Evolutionary conservation across 805 yeast genomes (phyloP).

Genomic region (Yarrowia sp.): DNA sequence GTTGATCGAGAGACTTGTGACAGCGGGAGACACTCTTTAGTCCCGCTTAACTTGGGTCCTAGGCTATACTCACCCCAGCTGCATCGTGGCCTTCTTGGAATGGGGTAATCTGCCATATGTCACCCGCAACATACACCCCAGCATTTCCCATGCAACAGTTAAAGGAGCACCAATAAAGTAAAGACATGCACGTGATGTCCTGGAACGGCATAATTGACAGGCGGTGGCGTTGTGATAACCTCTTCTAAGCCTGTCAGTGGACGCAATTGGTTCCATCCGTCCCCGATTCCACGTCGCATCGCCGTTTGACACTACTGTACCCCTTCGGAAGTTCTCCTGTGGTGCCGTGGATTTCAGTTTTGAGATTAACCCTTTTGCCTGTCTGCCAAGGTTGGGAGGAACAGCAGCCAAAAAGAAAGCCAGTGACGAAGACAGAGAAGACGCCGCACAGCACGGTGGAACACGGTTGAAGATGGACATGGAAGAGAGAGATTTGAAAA

Average conservation of each 20-base stretch:
- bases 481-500: background rate
- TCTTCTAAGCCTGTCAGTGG: background rate
- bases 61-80: background rate
- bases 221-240: background rate
- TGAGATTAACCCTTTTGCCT: background rate
- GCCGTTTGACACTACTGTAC: background rate
- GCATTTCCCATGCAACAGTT: background rate
- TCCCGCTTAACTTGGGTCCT: too few relatives aligned
- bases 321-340: background rate
- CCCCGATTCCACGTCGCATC: background rate
- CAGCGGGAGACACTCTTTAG: too few relatives aligned
- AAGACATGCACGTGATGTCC: background rate
- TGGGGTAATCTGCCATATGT: background rate
- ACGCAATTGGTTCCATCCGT: background rate
- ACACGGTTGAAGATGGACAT: background rate
- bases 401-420: background rate
- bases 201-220: background rate
- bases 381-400: background rate
- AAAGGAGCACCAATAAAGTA: background rate
- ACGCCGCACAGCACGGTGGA: background rate
- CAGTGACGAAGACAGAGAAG: background rate
- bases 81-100: background rate
- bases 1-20: too few relatives aligned
- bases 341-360: background rate
- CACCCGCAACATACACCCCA: background rate